These are phyloP conservation scores for Paecilomyces sp. DNA, from an alignment of 2,329 filamentous ascomycete species.

Conservation along the genomic window DNA sequence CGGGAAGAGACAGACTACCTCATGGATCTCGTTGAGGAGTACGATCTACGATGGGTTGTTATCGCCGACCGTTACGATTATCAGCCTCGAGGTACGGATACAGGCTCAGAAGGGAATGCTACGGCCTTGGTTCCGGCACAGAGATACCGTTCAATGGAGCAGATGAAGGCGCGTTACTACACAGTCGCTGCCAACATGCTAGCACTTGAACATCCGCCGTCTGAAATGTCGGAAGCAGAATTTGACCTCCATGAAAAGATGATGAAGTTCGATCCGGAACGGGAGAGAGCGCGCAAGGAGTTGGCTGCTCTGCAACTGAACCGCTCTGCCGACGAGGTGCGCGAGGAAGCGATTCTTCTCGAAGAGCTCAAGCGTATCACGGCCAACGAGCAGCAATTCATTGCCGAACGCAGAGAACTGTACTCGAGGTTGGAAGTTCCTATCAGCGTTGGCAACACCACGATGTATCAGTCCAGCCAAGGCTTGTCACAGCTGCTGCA, in stretches of 20 bases:
- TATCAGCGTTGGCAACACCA: constrained; percentile 60
- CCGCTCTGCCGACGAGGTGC: constrained; percentile 76
- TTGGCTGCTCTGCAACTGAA: constrained; percentile 74
- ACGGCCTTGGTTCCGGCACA: constrained; percentile 29
- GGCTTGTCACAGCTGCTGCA: constrained; percentile 75
- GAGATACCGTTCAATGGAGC: constrained; percentile 67
- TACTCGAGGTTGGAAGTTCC: constrained; percentile 84
- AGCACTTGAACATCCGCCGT: constrained; percentile 68
- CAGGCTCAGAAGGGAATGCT: constrained; percentile 19
- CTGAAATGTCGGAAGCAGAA: constrained; percentile 81
- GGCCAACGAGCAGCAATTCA: constrained; percentile 74
- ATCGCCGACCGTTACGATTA: constrained; percentile 91
- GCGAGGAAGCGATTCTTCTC: constrained; percentile 83
- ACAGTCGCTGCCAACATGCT: constrained; percentile 76
- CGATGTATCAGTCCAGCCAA: constrained; percentile 70
- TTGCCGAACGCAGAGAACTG: constrained; percentile 79
- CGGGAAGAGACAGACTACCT: constrained; percentile 93
- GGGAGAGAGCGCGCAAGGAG: constrained; percentile 74
- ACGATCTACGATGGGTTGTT: constrained; percentile 81
- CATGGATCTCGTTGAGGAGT: constrained; percentile 65
- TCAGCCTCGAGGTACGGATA: constrained; percentile 21
- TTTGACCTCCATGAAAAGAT: constrained; percentile 78
- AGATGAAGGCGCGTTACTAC: constrained; percentile 88
- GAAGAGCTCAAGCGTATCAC: constrained; percentile 89
- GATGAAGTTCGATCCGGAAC: constrained; percentile 73